Base-by-base conservation (phyloP, 768 basidiomycete genomes). In the Auriculariales sp. region DNA sequence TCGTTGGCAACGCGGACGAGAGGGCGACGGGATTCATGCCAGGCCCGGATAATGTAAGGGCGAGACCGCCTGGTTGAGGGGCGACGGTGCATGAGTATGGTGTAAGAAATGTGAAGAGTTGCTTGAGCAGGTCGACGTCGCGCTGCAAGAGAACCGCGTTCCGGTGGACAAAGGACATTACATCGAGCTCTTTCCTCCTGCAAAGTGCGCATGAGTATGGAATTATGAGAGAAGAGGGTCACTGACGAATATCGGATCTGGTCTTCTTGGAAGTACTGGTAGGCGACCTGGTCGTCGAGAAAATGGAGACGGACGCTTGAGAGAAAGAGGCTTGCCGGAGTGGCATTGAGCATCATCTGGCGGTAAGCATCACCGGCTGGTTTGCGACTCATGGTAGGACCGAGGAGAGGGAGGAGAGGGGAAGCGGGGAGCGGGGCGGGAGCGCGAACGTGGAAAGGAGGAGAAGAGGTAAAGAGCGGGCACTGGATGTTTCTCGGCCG, bases 101-200 rank as follows among this genome's bases (percentile, higher is more conserved):
- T 25, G 39, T 25, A 25, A 44, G 39, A 25, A 44, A 44, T 9
- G 39, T 19, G 39, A 44, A 44, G 39, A 44, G 39, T 25, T 44
- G 39, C 22, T 44, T 44, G 39, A 44, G 39, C 48, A 49, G 28
- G 32, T 35, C 27, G 48, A 39, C 35, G 35, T 49, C 48, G 34
- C 29, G 11, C 14, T 49, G 28, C 11, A 49, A 17, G 14, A 49
- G 48, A 14, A 28, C 48, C 19, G 48, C 48, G 48, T 35, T 49
- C 32, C 48, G 48, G 29, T 30, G 48, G 35, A 32, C 48, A 27
- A 32, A 33, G 31, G 48, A 27, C n/a, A 39, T 33, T 30, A 49
- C 32, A 27, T 47, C 39, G 39, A 44, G 39, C 39, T 44, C 39
- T 24, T 44, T 44, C 10, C 39, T 19, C 4, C 35, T 36, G 35